phyloP scores from a whole-genome alignment of 2,329 filamentous ascomycete genomes.

The Colletotrichum tofieldiae region DNA sequence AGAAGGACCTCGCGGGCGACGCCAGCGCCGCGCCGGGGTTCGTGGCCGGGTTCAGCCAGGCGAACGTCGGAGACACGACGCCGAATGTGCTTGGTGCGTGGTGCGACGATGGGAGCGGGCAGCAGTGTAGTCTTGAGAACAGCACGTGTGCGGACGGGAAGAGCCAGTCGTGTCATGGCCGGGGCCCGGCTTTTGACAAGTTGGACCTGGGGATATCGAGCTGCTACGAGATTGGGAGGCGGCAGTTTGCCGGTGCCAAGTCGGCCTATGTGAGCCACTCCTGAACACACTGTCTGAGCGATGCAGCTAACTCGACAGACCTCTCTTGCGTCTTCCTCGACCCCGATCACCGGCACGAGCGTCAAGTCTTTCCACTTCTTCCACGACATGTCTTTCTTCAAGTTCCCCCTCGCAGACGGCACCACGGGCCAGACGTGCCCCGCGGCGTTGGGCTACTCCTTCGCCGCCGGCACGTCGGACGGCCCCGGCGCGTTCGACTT shows the following conservation, averaged over 20 bases:
- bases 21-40: constrained; percentile 75
- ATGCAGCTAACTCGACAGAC: constrained; percentile 61
- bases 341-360: constrained; percentile 72
- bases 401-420: constrained; percentile 82
- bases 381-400: constrained; percentile 83
- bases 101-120: constrained; percentile 87
- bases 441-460: constrained; percentile 91
- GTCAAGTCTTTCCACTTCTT: constrained; percentile 91
- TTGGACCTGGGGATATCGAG: constrained; percentile 81
- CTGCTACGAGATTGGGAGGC: constrained; percentile 82
- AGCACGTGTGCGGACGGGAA: constrained; percentile 85
- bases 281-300: constrained; percentile 6
- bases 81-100: constrained; percentile 91
- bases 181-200: constrained; percentile 78
- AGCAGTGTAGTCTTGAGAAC: constrained; percentile 82
- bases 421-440: constrained; percentile 82
- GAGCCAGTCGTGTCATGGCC: constrained; percentile 80
- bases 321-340: constrained; percentile 62
- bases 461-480: constrained; percentile 93
- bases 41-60: constrained; percentile 92
- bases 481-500: constrained; percentile 95
- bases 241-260: constrained; percentile 77
- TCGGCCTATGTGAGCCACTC: constrained; percentile 54
- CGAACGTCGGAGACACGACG: constrained; percentile 91
- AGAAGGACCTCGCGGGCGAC: constrained; percentile 75